Percentiles rank a stretch among this genome's conserved stretches.
These are phyloP conservation scores for Pseudogymnoascus sp. DNA, from an alignment of 2,329 filamentous ascomycete genomes.

Conservation along the genomic window DNA sequence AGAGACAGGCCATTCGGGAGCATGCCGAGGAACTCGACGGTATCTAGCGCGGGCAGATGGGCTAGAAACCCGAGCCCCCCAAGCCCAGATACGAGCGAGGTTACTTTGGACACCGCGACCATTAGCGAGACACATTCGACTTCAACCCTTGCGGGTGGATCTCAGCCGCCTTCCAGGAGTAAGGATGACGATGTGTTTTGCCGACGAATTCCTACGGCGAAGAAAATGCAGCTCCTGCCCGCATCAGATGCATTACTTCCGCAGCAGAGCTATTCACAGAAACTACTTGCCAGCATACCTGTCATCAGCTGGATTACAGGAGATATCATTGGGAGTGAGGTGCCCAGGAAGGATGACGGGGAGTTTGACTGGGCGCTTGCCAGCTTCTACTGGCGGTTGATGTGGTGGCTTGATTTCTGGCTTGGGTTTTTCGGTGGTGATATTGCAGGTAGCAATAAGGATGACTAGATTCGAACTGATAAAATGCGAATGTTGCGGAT, in stretches of 20 bases:
- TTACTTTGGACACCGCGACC: conserved; percentile 50
- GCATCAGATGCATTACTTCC: conserved; percentile 64
- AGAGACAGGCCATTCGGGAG: neutral
- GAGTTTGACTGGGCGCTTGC: conserved; percentile 68
- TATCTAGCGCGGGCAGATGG: neutral
- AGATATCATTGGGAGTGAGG: conserved; percentile 64
- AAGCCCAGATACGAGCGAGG: conserved; percentile 14
- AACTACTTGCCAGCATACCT: conserved; percentile 56
- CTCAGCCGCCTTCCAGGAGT: conserved; percentile 10
- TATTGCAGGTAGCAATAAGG: conserved; percentile 48
- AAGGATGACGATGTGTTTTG: conserved; percentile 41
- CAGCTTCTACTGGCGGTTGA: conserved; percentile 59
- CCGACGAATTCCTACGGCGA: conserved; percentile 58
- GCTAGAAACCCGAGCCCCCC: neutral
- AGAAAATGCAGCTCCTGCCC: conserved; percentile 55
- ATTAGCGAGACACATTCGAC: conserved; percentile 25
- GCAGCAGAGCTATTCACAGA: conserved; percentile 56
- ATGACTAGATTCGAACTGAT: conserved; percentile 36
- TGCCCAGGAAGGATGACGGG: conserved; percentile 64
- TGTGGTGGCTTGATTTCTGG: conserved; percentile 53
- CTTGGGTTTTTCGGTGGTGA: conserved; percentile 53
- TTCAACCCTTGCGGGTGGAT: conserved; percentile 20
- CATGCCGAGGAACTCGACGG: neutral
- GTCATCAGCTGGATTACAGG: conserved; percentile 64
- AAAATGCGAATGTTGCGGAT: neutral